Evolutionary conservation across 495 filamentous ascomycete species (phyloP), one percentile per base, ranked within the genome.

Genomic region (Penicillium paxilli): DNA sequence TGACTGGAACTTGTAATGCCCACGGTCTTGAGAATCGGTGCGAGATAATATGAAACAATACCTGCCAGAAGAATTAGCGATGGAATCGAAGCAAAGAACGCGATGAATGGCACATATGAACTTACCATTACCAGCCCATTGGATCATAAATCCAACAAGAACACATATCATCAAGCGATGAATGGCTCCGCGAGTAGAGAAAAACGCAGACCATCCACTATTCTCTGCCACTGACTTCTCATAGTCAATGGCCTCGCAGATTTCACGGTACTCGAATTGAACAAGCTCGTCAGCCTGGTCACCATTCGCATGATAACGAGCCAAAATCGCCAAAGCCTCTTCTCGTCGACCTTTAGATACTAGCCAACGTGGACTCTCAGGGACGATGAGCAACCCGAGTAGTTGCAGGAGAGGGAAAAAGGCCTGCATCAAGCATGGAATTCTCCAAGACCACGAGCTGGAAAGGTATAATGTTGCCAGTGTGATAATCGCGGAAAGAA

Each of bases 341-440:
- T 72, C 65, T 12, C 64, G 41, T 14, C 63, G 62, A 19, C 68
- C 68, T 17, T 65, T 59, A 40, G 62, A 57, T n/a, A 79, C 56
- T 4, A 78, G 68, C 73, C 76, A 81, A 22, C 76, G 69, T 5
- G 78, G 77, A 11, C 66, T 70, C 58, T 78, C 76, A 4, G 77
- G 78, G 0, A 59, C 16, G 11, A 57, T 16, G 17, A 51, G 50
- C 20, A 60, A 32, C 9, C 54, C 33, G 1, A 65, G 20, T n/a
- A 68, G 45, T 33, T 57, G 49, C 1, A 65, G 33, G 6, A 54
- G 17, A 0, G 62, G 51, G 24, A 59, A 65, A 11, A 55, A 26
- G 11, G 45, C 57, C 54, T 67, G 64, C 32, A 67, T 32, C 3
- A 57, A 35, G 11, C 47, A 37, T 1, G 66, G 64, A 6, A 65